Conservation (phyloP, 805 yeast species). For the Pichia gijzeniarum region DNA sequence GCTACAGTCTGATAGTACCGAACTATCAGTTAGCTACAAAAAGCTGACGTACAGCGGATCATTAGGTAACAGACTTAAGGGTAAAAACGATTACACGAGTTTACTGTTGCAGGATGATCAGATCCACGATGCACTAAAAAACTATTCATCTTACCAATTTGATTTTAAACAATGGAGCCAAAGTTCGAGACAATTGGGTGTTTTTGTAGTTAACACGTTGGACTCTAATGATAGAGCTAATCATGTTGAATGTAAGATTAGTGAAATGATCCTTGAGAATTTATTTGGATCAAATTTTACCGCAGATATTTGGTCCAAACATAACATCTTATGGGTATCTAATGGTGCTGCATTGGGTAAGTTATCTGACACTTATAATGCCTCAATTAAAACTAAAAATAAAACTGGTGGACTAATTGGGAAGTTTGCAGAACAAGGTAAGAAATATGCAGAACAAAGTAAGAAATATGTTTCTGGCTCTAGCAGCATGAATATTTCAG, state of each 20-base stretch:
- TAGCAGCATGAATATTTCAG: conserved; percentile 11
- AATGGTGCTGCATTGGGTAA: conserved; percentile 37
- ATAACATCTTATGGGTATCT: conserved; percentile 43
- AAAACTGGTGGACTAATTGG: conserved; percentile 42
- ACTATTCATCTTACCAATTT: conserved; percentile 41
- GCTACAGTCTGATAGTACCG: conserved; percentile 9
- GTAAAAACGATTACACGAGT: conserved; percentile 21
- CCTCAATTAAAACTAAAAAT: conserved; percentile 34
- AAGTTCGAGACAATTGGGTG: conserved; percentile 45
- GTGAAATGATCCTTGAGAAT: conserved; percentile 42
- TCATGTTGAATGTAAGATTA: conserved; percentile 38
- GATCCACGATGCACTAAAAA: conserved; percentile 29
- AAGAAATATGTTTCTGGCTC: conserved; percentile 14
- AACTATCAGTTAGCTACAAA: conserved; percentile 22
- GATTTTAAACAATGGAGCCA: conserved; percentile 32
- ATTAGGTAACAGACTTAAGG: conserved; percentile 27
- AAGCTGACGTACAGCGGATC: conserved; percentile 33
- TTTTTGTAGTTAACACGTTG: conserved; percentile 43
- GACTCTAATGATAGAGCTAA: conserved; percentile 46
- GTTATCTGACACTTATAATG: conserved; percentile 33
- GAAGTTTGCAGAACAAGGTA: conserved; percentile 34
- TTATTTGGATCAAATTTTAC: conserved; percentile 39
- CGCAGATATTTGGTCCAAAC: conserved; percentile 29
- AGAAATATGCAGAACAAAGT: conserved; percentile 24
- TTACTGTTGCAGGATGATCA: conserved; percentile 18